Base-by-base conservation (phyloP, 2,329 filamentous ascomycete species). In the Monosporascus sp. region DNA sequence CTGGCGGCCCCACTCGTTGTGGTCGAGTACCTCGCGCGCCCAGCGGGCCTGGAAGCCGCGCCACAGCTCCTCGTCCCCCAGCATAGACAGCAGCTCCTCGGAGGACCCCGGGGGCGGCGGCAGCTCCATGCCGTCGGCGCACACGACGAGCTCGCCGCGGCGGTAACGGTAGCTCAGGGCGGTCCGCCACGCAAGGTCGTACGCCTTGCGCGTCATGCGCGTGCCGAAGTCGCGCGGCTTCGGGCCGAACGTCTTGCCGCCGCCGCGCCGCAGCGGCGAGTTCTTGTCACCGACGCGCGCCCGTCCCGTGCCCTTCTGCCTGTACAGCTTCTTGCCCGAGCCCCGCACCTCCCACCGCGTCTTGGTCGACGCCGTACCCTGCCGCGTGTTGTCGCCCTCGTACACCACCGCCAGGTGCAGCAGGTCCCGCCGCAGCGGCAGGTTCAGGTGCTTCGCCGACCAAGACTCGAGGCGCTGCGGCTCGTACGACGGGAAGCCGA, bases 121-220 rank as follows among this genome's bases (percentile, higher is more conserved):
- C 55, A 96, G 82, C 59, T 91, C 85, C 74, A 90, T 81, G 41
- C 84, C 82, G 65, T 91, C 87, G 66, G 93, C 86, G 64, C 94
- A 86, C 43, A 99, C 84, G 60, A 97, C 77, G 64, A 99, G 76
- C 76, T 97, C 90, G 48, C 92, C 94, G 61, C 86, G 84, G 60
- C 87, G 81, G 74, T 94, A 97, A 56, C 94, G 85, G 76, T 96
- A 96, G 66, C 88, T 94, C 60, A 99, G 80, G 11, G 94, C 94
- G 44, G 89, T 97, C 68, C 94, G 85, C 90, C 91, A 97, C 9
- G 94, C 94, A 64, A 95, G 80, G 73, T 97, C 92, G 76, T 99
- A 99, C 48, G 96, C 84, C 76, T 97, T 97, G 68, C 82, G 81
- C 64, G 88, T 91, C 52, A 99, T 78, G 17, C 82, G 81, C 22